A percentile compares a stretch with the other conserved stretches of the same genome.
These are phyloP conservation scores for Trichoderma citrinoviride DNA, from an alignment of 2,329 filamentous ascomycete genomes.

Conservation along the genomic window DNA sequence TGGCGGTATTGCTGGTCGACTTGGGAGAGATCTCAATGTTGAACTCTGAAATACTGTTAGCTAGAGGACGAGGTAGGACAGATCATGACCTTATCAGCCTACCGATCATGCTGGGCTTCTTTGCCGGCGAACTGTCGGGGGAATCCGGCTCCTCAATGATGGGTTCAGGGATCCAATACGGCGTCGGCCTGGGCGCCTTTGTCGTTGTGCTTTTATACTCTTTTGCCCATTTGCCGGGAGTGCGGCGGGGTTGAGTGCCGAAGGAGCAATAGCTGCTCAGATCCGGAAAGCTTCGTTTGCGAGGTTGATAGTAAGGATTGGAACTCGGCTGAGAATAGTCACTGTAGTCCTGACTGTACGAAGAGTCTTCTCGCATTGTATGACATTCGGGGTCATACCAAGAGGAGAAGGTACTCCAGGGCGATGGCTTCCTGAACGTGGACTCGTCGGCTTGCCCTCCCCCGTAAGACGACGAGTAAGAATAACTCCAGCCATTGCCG, in stretches of 20 bases:
- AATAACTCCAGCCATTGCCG: constrained; percentile 30
- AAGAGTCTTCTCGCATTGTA: constrained; percentile 2
- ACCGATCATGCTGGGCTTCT: constrained; percentile 33
- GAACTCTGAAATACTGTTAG: constrained; percentile 26
- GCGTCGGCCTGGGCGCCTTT: background rate
- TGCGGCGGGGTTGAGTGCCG: background rate
- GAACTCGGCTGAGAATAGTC: constrained; percentile 32
- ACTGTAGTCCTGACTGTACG: constrained; percentile 17
- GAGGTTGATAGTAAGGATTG: constrained; percentile 38
- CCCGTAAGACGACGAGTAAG: constrained; percentile 23
- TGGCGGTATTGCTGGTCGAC: background rate
- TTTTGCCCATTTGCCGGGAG: constrained; percentile 14
- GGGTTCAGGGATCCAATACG: constrained; percentile 31
- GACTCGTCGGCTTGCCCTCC: background rate
- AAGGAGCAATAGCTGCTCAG: constrained; percentile 15
- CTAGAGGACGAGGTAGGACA: background rate
- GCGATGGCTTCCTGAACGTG: constrained; percentile 1
- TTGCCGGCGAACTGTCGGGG: constrained; percentile 27
- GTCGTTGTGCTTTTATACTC: background rate
- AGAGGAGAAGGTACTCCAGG: background rate
- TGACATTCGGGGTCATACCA: constrained; percentile 1
- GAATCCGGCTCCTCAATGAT: constrained; percentile 38
- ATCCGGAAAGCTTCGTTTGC: constrained; percentile 24
- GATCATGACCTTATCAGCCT: background rate
- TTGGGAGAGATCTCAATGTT: constrained; percentile 1